These are phyloP conservation scores for Balansia obtecta DNA, from an alignment of 2,329 filamentous ascomycete genomes.

Conservation along the genomic window DNA sequence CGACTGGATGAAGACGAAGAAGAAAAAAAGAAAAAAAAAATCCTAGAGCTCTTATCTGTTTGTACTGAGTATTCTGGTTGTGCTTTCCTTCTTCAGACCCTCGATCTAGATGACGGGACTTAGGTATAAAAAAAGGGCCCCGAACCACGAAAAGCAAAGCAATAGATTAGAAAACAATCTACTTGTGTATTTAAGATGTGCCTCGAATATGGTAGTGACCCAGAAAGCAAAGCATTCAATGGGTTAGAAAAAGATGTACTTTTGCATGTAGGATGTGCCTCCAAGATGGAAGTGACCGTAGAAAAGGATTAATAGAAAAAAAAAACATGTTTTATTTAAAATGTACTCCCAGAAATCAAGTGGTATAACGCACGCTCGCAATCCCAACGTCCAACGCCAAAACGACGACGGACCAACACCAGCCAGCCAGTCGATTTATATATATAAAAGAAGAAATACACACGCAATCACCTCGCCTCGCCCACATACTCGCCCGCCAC, in stretches of 20 bases:
- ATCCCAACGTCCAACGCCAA: background rate
- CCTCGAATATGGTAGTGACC: background rate
- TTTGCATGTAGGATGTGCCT: too few species aligned
- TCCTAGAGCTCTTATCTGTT: background rate
- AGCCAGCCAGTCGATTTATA: background rate
- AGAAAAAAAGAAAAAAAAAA: background rate
- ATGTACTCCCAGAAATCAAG: background rate
- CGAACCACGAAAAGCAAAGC: background rate
- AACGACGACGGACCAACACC: background rate
- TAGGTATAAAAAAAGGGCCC: background rate
- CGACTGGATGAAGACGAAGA: background rate
- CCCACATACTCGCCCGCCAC: constrained; percentile 47
- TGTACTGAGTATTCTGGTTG: background rate
- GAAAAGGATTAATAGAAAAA: too few species aligned
- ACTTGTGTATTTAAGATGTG: too few species aligned
- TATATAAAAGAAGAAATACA: background rate
- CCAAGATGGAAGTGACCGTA: too few species aligned
- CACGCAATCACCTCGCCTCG: constrained; percentile 12
- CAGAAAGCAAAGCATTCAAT: background rate
- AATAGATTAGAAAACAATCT: background rate
- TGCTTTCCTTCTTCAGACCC: background rate
- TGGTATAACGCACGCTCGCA: background rate
- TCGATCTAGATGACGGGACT: background rate
- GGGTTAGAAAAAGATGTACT: background rate
- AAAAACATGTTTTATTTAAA: too few species aligned